Percentiles rank a stretch among this genome's conserved stretches.
These are phyloP conservation scores for Rhodotorula sp. DNA, from an alignment of 1,284 basidiomycete genomes.

Conservation along the genomic window DNA sequence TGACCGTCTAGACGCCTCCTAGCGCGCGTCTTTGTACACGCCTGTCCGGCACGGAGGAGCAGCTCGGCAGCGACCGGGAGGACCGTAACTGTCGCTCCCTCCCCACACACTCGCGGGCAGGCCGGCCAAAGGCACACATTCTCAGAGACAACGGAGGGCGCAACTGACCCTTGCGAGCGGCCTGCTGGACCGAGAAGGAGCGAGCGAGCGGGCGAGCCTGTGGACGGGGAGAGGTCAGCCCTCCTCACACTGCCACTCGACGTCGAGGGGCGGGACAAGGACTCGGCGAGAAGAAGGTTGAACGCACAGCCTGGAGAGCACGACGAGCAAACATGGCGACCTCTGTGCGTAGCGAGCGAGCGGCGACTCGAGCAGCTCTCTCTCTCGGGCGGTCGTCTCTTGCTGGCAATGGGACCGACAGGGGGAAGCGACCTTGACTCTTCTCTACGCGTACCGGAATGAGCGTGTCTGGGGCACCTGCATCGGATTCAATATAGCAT, in stretches of 20 bases:
- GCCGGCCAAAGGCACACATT: no score
- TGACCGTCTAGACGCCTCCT: no score
- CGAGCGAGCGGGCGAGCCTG: conserved; percentile 33
- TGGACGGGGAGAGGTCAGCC: background rate
- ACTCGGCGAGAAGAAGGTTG: background rate
- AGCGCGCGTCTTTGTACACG: no score
- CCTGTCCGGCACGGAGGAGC: no score
- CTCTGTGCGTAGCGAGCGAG: background rate
- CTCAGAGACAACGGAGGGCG: background rate
- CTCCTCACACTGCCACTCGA: background rate
- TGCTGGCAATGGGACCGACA: no score
- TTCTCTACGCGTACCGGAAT: no score
- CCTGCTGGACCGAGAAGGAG: conserved; percentile 30
- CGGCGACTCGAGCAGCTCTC: background rate
- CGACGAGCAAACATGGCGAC: conserved; percentile 35
- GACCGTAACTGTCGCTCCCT: no score
- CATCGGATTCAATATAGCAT: no score
- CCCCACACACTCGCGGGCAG: no score
- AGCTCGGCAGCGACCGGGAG: background rate
- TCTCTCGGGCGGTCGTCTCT: no score
- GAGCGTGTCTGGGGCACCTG: no score
- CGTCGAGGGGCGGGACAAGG: background rate
- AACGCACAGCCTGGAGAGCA: conserved; percentile 26
- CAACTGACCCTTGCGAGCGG: conserved; percentile 38
- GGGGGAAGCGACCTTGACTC: no score